Evolutionary conservation across 1,284 basidiomycete species (phyloP), one percentile per base, ranked within the genome.

Genomic region (Cystobasidiaceae sp.): DNA sequence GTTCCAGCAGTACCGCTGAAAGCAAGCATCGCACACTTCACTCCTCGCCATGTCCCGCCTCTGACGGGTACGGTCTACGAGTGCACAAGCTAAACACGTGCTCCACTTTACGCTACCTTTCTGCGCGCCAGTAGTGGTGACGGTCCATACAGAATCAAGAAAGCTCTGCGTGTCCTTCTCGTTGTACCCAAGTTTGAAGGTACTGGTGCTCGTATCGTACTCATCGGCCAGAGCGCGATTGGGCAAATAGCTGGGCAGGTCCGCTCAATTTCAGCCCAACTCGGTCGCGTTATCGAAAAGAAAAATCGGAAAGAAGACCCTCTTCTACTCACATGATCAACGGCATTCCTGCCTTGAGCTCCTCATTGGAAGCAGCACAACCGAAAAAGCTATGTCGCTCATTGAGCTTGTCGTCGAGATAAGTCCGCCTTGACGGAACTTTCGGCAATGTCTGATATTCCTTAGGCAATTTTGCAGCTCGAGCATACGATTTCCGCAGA

Each of bases 371-470:
- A 78, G 7, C 75, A 71, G 84, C 77, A 72, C 87, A 89, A 0
- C 88, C 88, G 76, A 89, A 90, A 76, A 90, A 89, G 0, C 85
- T 85, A 5, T 87, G 83, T 19, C 87, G 81, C 41, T 80, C 79
- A 74, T 85, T 86, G 9, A 86, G 79, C 15, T 88, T 88, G 6
- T 81, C 82, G 13, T 79, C 77, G 51, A 87, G 72, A 71, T 87
- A 88, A 4, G 81, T 82, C 15, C 80, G 78, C 0, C 79, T 69
- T 2, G 54, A 57, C n/a, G 54, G 54, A 28, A 59, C 56, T 59
- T 30, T 43, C 28, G 71, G 67, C 72, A 78, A 2, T 74, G 75
- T 45, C 73, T 75, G 45, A 48, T 68, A 58, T 54, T 67, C 49
- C 6, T 56, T 33, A 1, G 61, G 51, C 6, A 64, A 23, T 23